Evolutionary conservation across 345 rosid species (phyloP), one percentile per base, ranked within the genome.

Genomic region (Brassica napus): DNA sequence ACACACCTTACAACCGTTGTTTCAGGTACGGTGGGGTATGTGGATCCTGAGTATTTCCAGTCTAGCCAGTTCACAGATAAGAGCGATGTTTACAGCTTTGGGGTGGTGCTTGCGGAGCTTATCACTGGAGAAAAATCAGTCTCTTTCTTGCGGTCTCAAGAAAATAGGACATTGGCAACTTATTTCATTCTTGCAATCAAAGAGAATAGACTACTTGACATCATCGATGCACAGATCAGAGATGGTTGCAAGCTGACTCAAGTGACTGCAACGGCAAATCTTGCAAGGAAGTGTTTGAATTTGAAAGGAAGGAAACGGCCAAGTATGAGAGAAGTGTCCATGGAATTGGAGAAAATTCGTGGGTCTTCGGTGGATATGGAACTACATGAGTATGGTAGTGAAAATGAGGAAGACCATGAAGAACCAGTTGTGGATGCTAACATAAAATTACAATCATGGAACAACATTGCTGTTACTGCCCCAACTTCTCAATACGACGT

Each of bases 81-180:
- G 44, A 87, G 90, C 8, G 90, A 87, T 74, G 88, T 85, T 2
- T 87, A 85, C 32, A 85, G 88, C 68, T 87, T 87, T 3, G 87
- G 87, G 1, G 85, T 85, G 3, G 83, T 85, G 5, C 84, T 87
- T 2, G 77, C 31, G 0, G 88, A 87, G 76, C 69, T 87, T 3
- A 73, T 85, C 3, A 84, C 85, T 0, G 76, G 86, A 44, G 65
- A 68, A 55, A 86, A 84, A 10, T 76, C 83, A 2, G 32, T 85
- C 34, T 74, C 79, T 4, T 66, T 77, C 30, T 37, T 66, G 4
- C 49, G 77, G 32, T 67, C 79, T 0, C 87, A 70, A 10, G 74
- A 79, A 5, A 71, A 79, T 5, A 72, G 81, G 24, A 79, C 60
- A 26, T 12, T 84, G 8, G 84, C 82, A 5, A 79, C 61, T 30